A percentile compares a stretch with the other conserved stretches of the same genome.
Conservation (phyloP, 495 filamentous ascomycete species). For the Thermochaetoides thermophila region DNA sequence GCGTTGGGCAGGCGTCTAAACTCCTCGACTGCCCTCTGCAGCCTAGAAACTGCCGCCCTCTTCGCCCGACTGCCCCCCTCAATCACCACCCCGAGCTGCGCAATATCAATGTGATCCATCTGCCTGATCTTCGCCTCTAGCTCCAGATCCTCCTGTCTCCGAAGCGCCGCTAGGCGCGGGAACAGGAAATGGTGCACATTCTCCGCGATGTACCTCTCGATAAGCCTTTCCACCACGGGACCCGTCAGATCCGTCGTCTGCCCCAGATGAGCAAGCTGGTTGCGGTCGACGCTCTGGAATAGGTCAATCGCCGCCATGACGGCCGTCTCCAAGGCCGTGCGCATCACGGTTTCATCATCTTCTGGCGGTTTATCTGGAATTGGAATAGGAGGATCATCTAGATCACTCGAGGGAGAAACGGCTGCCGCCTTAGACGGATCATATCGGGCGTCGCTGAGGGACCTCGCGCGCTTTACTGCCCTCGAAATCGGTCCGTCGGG, state of each 20-base stretch:
- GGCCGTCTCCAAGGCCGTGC: constrained; percentile 72
- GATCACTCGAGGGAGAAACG: no score
- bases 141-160: constrained; percentile 73
- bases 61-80: constrained; percentile 58
- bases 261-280: constrained; percentile 81
- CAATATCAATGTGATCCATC: constrained; percentile 87
- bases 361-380: constrained; percentile 23
- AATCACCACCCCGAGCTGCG: constrained; percentile 78
- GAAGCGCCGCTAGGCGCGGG: constrained; percentile 63
- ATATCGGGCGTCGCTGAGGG: constrained; percentile 25
- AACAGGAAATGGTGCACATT: constrained; percentile 81
- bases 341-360: constrained; percentile 79
- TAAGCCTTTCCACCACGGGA: constrained; percentile 76
- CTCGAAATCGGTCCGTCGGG: constrained; percentile 35
- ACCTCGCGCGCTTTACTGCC: constrained; percentile 35
- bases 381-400: not conserved
- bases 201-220: constrained; percentile 89
- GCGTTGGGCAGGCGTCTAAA: constrained; percentile 78
- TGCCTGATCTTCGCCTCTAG: constrained; percentile 78
- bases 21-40: constrained; percentile 69
- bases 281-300: constrained; percentile 89
- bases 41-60: constrained; percentile 51
- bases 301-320: constrained; percentile 90
- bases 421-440: constrained; percentile 12
- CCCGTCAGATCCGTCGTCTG: constrained; percentile 90